Evolutionary conservation across 177 flowering plant genomes (phyloP).

Genomic region (Vitis hybrid): DNA sequence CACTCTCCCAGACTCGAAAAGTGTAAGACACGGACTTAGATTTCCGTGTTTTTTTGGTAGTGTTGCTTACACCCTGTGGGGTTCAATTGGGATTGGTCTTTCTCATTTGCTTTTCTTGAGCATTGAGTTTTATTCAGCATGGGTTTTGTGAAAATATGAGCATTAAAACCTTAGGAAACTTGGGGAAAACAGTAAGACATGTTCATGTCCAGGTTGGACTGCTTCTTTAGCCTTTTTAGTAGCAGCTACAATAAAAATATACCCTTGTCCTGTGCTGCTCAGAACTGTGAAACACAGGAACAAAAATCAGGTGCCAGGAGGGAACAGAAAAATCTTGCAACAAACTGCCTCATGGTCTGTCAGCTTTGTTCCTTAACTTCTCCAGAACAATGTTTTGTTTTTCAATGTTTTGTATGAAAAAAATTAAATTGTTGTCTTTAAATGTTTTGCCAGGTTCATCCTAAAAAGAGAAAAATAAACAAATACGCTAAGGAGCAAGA

Average conservation of each 20-base stretch:
- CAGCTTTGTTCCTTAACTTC: slow-evolving; percentile 1
- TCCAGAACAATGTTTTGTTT: neutral
- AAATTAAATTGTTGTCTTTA: too few relatives aligned
- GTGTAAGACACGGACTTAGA: too few relatives aligned
- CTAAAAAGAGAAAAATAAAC: slow-evolving; percentile 3
- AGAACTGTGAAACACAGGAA: neutral
- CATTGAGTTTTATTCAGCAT: too few relatives aligned
- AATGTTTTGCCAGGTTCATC: neutral
- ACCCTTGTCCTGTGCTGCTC: neutral
- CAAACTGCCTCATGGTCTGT: neutral
- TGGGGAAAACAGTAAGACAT: neutral
- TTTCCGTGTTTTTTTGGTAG: too few relatives aligned
- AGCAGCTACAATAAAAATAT: too few relatives aligned
- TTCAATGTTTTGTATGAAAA: too few relatives aligned
- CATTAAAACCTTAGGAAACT: neutral
- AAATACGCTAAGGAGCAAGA: neutral
- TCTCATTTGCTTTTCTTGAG: too few relatives aligned
- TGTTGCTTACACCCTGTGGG: too few relatives aligned
- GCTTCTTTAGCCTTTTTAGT: too few relatives aligned
- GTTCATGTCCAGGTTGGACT: neutral
- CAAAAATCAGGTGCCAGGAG: neutral
- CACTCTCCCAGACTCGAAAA: too few relatives aligned
- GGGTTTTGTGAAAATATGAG: neutral
- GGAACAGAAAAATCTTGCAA: neutral
- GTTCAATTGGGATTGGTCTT: too few relatives aligned